Conservation (phyloP, 257 asterid genomes). For the Lantana camara region DNA sequence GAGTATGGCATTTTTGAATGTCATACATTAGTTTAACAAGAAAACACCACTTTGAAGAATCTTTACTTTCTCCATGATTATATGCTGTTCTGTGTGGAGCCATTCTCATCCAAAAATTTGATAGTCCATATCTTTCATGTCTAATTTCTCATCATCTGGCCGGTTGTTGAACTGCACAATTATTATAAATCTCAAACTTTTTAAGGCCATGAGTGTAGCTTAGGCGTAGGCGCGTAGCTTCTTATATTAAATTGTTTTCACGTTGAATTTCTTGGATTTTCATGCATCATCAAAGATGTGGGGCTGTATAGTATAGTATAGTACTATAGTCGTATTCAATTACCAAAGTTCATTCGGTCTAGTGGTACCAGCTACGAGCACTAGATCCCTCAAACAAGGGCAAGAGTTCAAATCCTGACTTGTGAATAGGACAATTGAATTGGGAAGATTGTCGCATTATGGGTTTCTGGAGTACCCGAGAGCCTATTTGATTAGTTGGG, state of each 20-base stretch:
- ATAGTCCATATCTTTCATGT: neutral
- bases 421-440: too few relatives aligned
- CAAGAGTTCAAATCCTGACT: too few relatives aligned
- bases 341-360: too few relatives aligned
- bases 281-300: slow-evolving; percentile 2
- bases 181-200: neutral
- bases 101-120: neutral
- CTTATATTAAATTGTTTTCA: neutral
- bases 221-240: neutral
- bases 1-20: too few relatives aligned
- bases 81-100: neutral
- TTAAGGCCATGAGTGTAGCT: neutral
- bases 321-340: too few relatives aligned
- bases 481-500: too few relatives aligned
- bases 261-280: neutral
- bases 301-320: neutral
- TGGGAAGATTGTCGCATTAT: too few relatives aligned
- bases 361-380: too few relatives aligned
- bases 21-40: too few relatives aligned
- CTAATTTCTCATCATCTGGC: slow-evolving; percentile 5
- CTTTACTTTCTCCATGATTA: neutral
- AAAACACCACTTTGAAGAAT: too few relatives aligned
- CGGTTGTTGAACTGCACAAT: slow-evolving; percentile 21
- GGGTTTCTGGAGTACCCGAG: too few relatives aligned
- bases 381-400: too few relatives aligned